A percentile compares a stretch with the other conserved stretches of the same genome.
Evolutionary conservation across 305 asterid species (phyloP).

Genomic region (Solanum hybrid): DNA sequence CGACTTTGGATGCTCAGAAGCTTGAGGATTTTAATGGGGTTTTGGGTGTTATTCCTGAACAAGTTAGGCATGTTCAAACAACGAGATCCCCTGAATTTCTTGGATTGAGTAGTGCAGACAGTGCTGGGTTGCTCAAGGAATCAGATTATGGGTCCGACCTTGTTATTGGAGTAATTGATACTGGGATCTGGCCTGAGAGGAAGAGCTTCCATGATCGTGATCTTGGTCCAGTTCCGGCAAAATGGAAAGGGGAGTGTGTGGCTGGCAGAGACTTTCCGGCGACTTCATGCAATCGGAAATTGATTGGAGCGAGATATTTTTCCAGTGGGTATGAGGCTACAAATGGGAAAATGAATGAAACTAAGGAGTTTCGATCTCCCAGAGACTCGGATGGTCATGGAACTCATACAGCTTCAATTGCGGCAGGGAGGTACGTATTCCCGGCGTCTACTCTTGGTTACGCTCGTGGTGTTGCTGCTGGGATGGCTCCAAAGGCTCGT

Average conservation of each 20-base stretch:
- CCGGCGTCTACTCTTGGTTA: conserved; percentile 78
- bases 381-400: conserved; percentile 96
- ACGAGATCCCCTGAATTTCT: conserved; percentile 87
- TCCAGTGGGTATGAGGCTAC: conserved; percentile 63
- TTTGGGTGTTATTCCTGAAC: conserved; percentile 66
- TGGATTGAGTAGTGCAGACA: conserved; percentile 50
- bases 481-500: conserved; percentile 93
- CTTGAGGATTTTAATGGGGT: conserved; percentile 30
- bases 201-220: conserved; percentile 64
- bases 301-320: conserved; percentile 75
- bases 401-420: conserved; percentile 90
- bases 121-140: conserved; percentile 57
- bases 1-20: conserved; percentile 29
- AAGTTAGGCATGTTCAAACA: conserved; percentile 58
- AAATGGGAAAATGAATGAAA: conserved; percentile 69
- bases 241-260: conserved; percentile 66
- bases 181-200: conserved; percentile 98
- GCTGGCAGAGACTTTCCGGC: conserved; percentile 46
- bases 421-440: conserved; percentile 82
- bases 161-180: conserved; percentile 72
- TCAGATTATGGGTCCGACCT: conserved; percentile 87
- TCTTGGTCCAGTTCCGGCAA: conserved; percentile 51
- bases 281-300: conserved; percentile 57
- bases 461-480: conserved; percentile 84
- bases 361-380: conserved; percentile 60